Conservation (phyloP, 768 basidiomycete genomes). For the Russula olivacea region DNA sequence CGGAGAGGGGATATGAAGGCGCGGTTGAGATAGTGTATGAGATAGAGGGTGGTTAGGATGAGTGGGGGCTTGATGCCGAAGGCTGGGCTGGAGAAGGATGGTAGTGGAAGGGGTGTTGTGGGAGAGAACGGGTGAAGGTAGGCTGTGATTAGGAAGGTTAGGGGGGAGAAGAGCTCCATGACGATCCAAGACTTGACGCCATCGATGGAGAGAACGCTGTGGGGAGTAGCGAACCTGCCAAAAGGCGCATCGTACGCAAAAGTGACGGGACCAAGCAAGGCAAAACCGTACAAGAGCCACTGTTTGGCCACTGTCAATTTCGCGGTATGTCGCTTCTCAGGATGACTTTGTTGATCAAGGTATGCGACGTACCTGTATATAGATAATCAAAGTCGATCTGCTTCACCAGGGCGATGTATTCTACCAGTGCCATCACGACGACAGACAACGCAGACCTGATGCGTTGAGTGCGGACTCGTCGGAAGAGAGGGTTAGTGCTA, state of each 20-base stretch:
- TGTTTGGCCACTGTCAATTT: constrained; percentile 11
- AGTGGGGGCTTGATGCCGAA: constrained; percentile 20
- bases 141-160: constrained; percentile 47
- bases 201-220: constrained; percentile 50
- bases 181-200: constrained; percentile 60
- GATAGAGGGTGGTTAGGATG: constrained; percentile 52
- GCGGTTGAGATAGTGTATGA: constrained; percentile 80
- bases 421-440: background rate
- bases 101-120: constrained; percentile 28
- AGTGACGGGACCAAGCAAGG: constrained; percentile 30
- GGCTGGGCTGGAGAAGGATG: constrained; percentile 37
- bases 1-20: constrained; percentile 73
- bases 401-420: constrained; percentile 8
- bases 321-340: background rate
- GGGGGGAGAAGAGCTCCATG: constrained; percentile 68
- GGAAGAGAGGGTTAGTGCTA: no score
- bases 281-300: constrained; percentile 15
- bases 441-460: background rate
- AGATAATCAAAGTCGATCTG: constrained; percentile 20
- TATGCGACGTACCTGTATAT: constrained; percentile 13
- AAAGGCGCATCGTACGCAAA: constrained; percentile 71
- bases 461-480: background rate
- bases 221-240: constrained; percentile 59
- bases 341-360: background rate
- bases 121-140: constrained; percentile 43